Conservation (phyloP, 1,284 basidiomycete genomes). For the Flammula alnicola region DNA sequence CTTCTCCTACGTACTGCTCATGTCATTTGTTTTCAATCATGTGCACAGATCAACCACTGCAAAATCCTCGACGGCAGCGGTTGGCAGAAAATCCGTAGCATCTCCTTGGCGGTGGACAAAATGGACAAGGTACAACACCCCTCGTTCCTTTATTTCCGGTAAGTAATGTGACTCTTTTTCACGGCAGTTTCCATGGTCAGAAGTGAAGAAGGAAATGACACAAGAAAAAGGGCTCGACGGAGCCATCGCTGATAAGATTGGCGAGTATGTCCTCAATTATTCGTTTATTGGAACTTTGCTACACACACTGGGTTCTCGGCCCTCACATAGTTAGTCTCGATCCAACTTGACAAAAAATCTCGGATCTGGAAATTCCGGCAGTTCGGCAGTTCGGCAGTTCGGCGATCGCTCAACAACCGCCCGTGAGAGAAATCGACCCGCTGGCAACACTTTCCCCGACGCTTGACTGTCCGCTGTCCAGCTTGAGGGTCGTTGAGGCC, state of each 20-base stretch:
- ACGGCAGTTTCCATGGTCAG: conserved; percentile 79
- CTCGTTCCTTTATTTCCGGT: background rate
- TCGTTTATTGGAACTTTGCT: too few relatives aligned
- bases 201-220: conserved; percentile 96
- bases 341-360: too few relatives aligned
- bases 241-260: conserved; percentile 91
- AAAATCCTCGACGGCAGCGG: conserved; percentile 97
- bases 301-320: too few relatives aligned
- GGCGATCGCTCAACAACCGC: too few relatives aligned
- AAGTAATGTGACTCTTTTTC: background rate
- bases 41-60: conserved; percentile 94
- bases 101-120: conserved; percentile 98
- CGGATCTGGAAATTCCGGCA: too few relatives aligned
- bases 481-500: too few relatives aligned
- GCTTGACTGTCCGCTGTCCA: too few relatives aligned
- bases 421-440: too few relatives aligned
- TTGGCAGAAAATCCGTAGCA: conserved; percentile 95
- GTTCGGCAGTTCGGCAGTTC: too few relatives aligned
- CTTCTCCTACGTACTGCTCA: background rate
- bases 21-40: conserved; percentile 1
- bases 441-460: too few relatives aligned
- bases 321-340: too few relatives aligned
- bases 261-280: conserved; percentile 99
- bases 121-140: conserved; percentile 82
- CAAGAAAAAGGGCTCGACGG: conserved; percentile 91